A percentile compares a stretch with the other conserved stretches of the same genome.
Conservation (phyloP, 2,329 filamentous ascomycete genomes). For the Aspergillus ibericus region DNA sequence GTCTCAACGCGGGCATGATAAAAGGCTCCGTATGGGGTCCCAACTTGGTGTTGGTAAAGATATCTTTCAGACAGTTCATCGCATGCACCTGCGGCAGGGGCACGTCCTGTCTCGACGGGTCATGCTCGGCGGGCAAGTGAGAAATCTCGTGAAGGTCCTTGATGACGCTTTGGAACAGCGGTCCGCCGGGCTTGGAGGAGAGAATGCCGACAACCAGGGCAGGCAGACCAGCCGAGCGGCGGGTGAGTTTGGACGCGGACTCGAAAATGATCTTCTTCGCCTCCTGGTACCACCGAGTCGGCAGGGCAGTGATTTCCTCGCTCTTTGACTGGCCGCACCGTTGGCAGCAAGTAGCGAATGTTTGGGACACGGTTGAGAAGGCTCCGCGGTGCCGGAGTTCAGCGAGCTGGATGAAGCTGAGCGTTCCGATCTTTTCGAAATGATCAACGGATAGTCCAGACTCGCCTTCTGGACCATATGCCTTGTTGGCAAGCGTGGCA, state of each 20-base stretch:
- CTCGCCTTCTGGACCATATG: constrained; percentile 46
- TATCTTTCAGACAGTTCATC: constrained; percentile 87
- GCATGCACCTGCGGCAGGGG: constrained; percentile 89
- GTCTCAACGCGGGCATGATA: constrained; percentile 69
- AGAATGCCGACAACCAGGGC: constrained; percentile 81
- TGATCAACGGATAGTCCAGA: constrained; percentile 54
- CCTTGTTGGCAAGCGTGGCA: constrained; percentile 57
- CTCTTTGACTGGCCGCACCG: constrained; percentile 57
- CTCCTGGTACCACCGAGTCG: constrained; percentile 68
- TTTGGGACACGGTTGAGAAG: constrained; percentile 88
- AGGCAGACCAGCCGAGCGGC: constrained; percentile 88
- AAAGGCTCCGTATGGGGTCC: constrained; percentile 71
- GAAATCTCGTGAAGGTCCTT: constrained; percentile 43
- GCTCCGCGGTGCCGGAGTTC: constrained; percentile 86
- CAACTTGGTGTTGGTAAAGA: constrained; percentile 80
- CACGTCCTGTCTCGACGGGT: constrained; percentile 41
- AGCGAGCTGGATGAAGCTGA: constrained; percentile 80
- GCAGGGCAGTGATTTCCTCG: constrained; percentile 47
- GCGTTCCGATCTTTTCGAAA: constrained; percentile 66
- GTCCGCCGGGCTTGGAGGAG: constrained; percentile 56
- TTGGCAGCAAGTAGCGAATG: constrained; percentile 79
- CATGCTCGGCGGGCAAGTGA: constrained; percentile 30
- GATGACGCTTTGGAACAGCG: constrained; percentile 44
- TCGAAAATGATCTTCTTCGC: constrained; percentile 69
- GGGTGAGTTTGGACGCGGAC: constrained; percentile 76